These are phyloP conservation scores for Yamadazyma dendronema DNA, from an alignment of 1,139 yeast genomes.

Conservation along the genomic window DNA sequence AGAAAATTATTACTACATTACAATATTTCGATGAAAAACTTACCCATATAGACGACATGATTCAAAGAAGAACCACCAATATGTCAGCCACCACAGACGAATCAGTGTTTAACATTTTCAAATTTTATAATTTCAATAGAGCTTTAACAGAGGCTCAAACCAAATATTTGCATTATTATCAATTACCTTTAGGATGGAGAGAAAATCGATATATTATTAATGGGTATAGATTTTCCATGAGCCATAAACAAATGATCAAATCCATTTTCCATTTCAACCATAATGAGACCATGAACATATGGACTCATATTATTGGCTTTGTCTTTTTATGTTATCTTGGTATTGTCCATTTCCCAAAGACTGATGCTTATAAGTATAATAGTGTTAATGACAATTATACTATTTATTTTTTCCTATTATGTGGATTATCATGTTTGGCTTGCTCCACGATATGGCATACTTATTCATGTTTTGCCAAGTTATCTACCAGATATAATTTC, in stretches of 20 bases:
- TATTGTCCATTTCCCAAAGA: conserved; percentile 59
- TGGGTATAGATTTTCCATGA: conserved; percentile 81
- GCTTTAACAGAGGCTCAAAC: conserved; percentile 57
- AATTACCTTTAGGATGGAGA: conserved; percentile 89
- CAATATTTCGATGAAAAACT: conserved; percentile 58
- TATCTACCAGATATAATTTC: conserved; percentile 63
- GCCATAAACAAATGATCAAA: conserved; percentile 56
- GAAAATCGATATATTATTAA: conserved; percentile 81
- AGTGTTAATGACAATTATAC: conserved; percentile 49
- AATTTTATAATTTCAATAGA: conserved; percentile 57
- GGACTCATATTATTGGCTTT: conserved; percentile 86
- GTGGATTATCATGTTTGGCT: conserved; percentile 73
- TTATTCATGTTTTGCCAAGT: conserved; percentile 72
- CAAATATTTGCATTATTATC: conserved; percentile 73
- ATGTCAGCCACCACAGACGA: conserved; percentile 26
- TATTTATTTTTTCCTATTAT: conserved; percentile 62
- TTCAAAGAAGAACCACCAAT: conserved; percentile 36
- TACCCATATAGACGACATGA: conserved; percentile 47
- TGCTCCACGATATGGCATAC: conserved; percentile 93
- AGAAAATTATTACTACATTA: conserved; percentile 51
- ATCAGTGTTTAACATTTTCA: conserved; percentile 38
- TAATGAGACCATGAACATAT: conserved; percentile 89
- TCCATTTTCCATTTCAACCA: conserved; percentile 62
- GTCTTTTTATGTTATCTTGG: conserved; percentile 55
- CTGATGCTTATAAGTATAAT: conserved; percentile 41